These are phyloP conservation scores for Hemileccinum impolitum DNA, from an alignment of 768 basidiomycete genomes.

Conservation along the genomic window DNA sequence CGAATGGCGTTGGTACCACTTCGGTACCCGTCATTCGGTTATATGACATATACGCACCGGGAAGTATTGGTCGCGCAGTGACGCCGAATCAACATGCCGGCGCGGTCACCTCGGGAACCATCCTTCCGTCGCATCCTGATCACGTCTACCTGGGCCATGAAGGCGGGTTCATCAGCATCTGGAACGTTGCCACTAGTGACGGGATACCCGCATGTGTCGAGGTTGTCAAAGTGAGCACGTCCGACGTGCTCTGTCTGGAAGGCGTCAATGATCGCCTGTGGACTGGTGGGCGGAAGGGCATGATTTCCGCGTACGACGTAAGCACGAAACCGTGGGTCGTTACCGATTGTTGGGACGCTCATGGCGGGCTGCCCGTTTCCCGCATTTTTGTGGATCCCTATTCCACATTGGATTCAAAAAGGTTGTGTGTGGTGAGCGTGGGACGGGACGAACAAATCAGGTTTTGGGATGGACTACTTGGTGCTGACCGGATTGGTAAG, in stretches of 20 bases:
- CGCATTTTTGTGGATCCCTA: constrained; percentile 67
- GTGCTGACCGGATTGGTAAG: constrained; percentile 84
- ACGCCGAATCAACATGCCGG: constrained; percentile 72
- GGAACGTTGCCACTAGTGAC: constrained; percentile 55
- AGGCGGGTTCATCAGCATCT: constrained; percentile 85
- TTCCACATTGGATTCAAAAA: constrained; percentile 65
- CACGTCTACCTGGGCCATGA: constrained; percentile 87
- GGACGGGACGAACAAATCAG: constrained; percentile 70
- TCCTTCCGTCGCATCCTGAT: constrained; percentile 64
- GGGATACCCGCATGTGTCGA: constrained; percentile 65
- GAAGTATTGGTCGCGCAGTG: constrained; percentile 50
- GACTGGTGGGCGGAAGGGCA: constrained; percentile 83
- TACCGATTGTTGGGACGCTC: constrained; percentile 87
- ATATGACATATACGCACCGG: constrained; percentile 70
- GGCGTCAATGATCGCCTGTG: constrained; percentile 84
- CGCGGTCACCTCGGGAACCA: constrained; percentile 75
- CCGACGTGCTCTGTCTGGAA: constrained; percentile 78
- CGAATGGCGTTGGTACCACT: constrained; percentile 38
- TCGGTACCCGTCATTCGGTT: constrained; percentile 74
- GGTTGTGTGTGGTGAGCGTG: constrained; percentile 69
- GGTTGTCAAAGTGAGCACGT: constrained; percentile 75
- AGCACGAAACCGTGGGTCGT: constrained; percentile 73
- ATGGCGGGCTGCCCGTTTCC: constrained; percentile 61
- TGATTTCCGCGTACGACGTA: constrained; percentile 80
- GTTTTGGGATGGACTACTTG: constrained; percentile 90